A percentile compares a stretch with the other conserved stretches of the same genome.
Evolutionary conservation across 1,284 basidiomycete species (phyloP).

Genomic region (Xerocomus nothofagi): DNA sequence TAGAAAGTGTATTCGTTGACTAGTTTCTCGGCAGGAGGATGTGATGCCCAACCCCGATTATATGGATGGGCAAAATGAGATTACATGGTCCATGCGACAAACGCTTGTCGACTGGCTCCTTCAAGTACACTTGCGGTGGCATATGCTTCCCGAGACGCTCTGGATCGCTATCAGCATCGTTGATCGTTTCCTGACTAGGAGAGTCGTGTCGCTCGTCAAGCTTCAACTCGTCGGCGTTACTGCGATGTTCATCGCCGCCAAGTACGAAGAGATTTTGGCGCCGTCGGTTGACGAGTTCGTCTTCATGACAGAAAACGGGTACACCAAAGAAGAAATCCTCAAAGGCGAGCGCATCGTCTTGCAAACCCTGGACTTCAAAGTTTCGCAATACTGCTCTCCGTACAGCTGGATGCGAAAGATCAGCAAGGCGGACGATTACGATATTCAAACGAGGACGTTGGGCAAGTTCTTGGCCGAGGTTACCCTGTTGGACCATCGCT

Average conservation of each 20-base stretch:
- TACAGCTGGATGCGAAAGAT: constrained; percentile 99
- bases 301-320: constrained; percentile 96
- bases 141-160: constrained; percentile 96
- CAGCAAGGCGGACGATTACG: constrained; percentile 98
- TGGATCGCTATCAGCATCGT: constrained; percentile 98
- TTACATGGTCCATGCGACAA: constrained; percentile 95
- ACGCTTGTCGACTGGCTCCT: constrained; percentile 98
- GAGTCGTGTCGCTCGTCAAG: constrained; percentile 91
- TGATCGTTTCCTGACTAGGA: constrained; percentile 93
- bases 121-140: constrained; percentile 96
- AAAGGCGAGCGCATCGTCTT: constrained; percentile 97
- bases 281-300: constrained; percentile 95
- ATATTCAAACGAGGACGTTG: constrained; percentile 95
- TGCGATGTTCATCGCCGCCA: constrained; percentile 96
- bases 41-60: constrained; percentile 94
- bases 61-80: constrained; percentile 93
- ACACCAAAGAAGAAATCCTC: constrained; percentile 92
- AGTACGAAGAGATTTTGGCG: constrained; percentile 98
- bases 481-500: constrained; percentile 90
- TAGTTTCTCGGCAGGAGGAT: constrained; percentile 54
- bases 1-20: constrained; percentile 6
- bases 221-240: constrained; percentile 98
- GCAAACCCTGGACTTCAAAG: constrained; percentile 90
- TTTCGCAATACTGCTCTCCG: constrained; percentile 98
- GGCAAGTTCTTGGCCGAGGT: constrained; percentile 99